Base-by-base conservation (phyloP, 768 basidiomycete species). In the Suillus spraguei region DNA sequence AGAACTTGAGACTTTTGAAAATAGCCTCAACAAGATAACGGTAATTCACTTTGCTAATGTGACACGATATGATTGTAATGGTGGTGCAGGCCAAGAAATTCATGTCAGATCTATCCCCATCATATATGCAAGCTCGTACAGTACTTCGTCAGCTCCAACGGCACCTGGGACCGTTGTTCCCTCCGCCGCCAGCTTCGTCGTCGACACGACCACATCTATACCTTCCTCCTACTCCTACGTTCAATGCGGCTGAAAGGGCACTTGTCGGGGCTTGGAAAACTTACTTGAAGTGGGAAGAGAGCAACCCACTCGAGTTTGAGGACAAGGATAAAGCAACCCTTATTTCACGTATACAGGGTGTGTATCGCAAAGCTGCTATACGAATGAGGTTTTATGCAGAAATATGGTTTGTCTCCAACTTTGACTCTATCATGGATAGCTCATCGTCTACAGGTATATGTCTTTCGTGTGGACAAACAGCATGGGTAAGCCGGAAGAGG, bases 381-480 rank as follows among this genome's bases (percentile, higher is more conserved):
- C 86, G 92, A 63, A 93, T 98, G 93, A 82, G 97, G 49, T 99
- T 92, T 77, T 97, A 91, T 74, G 88, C 92, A 4, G 97, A 99
- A 76, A 89, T 98, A 62, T 98, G 97, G 97, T 94, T 67, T 55
- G 82, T 71, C 52, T 39, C 28, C 28, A 39, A 17, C 52, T 54
- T 42, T 33, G 22, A 41, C 17, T 2, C 42, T 63, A 36, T 63
- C 59, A 49, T 65, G 17, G 49, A 35, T 53, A 65, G 17, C 53
- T 61, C 38, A 62, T 61, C 47, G 65, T 22, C 36, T 58, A 24
- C 28, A 97, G 94, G 92, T 95, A 91, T 74, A 92, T 96, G 87
- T 92, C 94, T 5, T 94, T 91, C 68, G 85, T 82, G 28, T 97
- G 92, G 87, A 89, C 88, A n/a, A 80, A 82, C 61, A 85, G 83